Evolutionary conservation across 306 rosid genomes (phyloP).

Genomic region (Cucurbita maxima): DNA sequence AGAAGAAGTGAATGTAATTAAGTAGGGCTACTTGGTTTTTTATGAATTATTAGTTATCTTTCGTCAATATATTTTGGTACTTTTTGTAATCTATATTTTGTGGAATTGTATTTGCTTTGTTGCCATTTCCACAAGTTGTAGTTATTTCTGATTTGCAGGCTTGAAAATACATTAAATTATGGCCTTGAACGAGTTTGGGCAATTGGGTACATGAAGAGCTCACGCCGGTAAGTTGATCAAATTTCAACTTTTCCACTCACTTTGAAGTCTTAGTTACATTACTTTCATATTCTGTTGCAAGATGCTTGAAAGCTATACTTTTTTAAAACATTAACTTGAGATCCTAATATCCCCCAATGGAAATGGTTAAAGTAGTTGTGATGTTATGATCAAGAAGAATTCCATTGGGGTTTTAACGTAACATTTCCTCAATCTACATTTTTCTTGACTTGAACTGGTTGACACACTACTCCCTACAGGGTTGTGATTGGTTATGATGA

Average conservation of each 20-base stretch:
- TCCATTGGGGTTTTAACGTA: neutral
- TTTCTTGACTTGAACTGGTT: neutral
- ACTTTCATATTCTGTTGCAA: neutral
- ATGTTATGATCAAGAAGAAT: neutral
- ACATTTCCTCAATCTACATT: neutral
- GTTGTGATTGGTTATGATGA: conserved; percentile 98
- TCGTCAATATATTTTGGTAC: neutral
- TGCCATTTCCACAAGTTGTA: neutral
- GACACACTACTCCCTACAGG: conserved; percentile 22
- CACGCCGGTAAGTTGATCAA: conserved; percentile 61
- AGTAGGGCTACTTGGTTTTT: neutral
- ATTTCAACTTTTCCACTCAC: neutral
- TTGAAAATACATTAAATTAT: conserved; percentile 90
- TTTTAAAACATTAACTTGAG: neutral
- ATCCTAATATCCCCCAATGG: neutral
- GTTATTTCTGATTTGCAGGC: conserved; percentile 38
- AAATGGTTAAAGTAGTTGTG: neutral
- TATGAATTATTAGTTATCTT: neutral
- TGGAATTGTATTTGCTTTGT: neutral
- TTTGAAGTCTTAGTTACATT: neutral
- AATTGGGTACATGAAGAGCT: conserved; percentile 89
- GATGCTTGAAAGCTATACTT: neutral
- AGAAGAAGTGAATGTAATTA: neutral
- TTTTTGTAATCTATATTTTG: neutral
- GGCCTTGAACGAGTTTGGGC: conserved; percentile 99